Percentiles rank a stretch among this genome's conserved stretches.
These are phyloP conservation scores for Peniophora sp. DNA, from an alignment of 1,284 basidiomycete species.

Conservation along the genomic window DNA sequence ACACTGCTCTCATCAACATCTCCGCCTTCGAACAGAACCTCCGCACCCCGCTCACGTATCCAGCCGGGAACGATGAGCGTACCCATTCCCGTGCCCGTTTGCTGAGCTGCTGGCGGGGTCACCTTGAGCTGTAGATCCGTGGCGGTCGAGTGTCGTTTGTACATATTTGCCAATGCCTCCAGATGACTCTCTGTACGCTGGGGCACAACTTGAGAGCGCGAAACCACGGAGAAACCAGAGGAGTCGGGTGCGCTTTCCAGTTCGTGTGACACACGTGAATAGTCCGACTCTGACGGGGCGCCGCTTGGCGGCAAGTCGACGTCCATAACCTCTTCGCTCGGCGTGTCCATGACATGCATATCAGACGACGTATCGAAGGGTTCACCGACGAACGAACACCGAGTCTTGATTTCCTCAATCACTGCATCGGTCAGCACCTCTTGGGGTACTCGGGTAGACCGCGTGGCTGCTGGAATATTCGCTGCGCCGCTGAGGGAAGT, in stretches of 20 bases:
- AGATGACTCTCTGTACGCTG: conserved; percentile 38
- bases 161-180: conserved; percentile 60
- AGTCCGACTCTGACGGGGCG: conserved; percentile 58
- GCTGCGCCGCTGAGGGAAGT: conserved; percentile 55
- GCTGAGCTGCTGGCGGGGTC: conserved; percentile 53
- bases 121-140: conserved; percentile 64
- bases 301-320: conserved; percentile 51
- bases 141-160: conserved; percentile 65
- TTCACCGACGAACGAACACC: conserved; percentile 72
- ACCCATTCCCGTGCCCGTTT: conserved; percentile 64
- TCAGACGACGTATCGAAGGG: conserved; percentile 34
- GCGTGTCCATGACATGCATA: conserved; percentile 32
- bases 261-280: conserved; percentile 45
- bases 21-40: conserved; percentile 86
- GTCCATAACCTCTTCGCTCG: conserved; percentile 36
- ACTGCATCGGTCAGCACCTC: conserved; percentile 68
- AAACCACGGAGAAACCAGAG: conserved; percentile 52
- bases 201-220: conserved; percentile 26
- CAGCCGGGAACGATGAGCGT: conserved; percentile 88
- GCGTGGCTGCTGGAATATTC: conserved; percentile 54
- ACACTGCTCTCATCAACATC: conserved; percentile 80
- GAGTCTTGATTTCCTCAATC: conserved; percentile 79
- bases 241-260: conserved; percentile 45
- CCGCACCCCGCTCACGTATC: conserved; percentile 86
- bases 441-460: conserved; percentile 59